A percentile compares a stretch with the other conserved stretches of the same genome.
These are phyloP conservation scores for Pichia phayaonensis DNA, from an alignment of 805 yeast species.

Conservation along the genomic window DNA sequence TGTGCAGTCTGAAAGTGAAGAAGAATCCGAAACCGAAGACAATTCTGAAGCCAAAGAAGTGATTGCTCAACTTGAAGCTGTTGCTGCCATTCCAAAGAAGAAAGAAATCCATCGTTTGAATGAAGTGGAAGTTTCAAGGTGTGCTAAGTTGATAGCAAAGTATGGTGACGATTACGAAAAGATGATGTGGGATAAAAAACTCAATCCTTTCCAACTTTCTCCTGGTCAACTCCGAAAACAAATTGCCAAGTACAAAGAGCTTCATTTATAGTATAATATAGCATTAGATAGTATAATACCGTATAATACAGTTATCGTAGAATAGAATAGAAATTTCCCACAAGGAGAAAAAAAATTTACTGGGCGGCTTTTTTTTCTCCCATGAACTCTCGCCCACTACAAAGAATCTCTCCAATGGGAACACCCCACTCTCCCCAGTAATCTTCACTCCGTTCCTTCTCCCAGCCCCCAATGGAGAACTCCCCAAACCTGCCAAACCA, in stretches of 20 bases:
- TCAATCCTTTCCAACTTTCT: slow-evolving; percentile 75
- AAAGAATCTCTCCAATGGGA: background rate
- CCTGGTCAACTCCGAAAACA: slow-evolving; percentile 78
- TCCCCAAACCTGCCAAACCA: background rate
- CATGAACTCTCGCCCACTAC: background rate
- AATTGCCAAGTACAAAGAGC: slow-evolving; percentile 35
- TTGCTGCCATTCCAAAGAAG: slow-evolving; percentile 39
- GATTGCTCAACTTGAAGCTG: slow-evolving; percentile 59
- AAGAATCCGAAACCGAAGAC: slow-evolving; percentile 25
- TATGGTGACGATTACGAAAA: slow-evolving; percentile 83
- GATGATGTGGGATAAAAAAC: slow-evolving; percentile 88
- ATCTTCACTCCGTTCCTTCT: too few species aligned
- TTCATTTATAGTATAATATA: background rate
- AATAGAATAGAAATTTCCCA: background rate
- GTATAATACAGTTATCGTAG: background rate
- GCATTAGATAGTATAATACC: background rate
- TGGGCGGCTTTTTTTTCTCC: background rate
- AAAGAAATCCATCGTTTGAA: slow-evolving; percentile 45
- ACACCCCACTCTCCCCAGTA: background rate
- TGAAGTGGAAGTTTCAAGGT: slow-evolving; percentile 72
- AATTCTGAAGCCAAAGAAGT: slow-evolving; percentile 41
- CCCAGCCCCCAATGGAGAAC: background rate
- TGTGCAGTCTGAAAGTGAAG: background rate
- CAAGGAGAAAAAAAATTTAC: too few species aligned
- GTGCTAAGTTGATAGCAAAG: slow-evolving; percentile 53